A percentile compares a stretch with the other conserved stretches of the same genome.
Evolutionary conservation across 352 stramenopile genomes (phyloP).

Genomic region (Phytophthora chlamydospora): DNA sequence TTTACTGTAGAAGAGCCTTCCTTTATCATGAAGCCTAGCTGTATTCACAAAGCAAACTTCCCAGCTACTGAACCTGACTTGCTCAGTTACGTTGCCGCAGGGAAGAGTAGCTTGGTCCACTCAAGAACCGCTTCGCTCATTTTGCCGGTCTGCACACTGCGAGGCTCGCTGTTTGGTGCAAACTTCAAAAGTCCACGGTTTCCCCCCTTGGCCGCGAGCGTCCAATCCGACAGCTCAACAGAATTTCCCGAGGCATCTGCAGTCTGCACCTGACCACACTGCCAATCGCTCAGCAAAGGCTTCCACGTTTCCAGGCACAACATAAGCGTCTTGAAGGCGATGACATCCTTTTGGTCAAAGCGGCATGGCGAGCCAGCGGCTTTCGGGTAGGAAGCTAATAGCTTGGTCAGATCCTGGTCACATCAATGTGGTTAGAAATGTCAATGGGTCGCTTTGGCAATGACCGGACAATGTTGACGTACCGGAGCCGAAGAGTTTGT

Average conservation of each 20-base stretch:
- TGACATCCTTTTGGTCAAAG: slow-evolving; percentile 52
- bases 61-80: neutral
- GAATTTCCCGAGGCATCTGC: slow-evolving; percentile 8
- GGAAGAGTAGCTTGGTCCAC: slow-evolving; percentile 38
- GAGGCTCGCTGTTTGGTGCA: slow-evolving; percentile 18
- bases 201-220: slow-evolving; percentile 9
- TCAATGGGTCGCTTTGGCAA: neutral
- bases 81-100: slow-evolving; percentile 15
- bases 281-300: slow-evolving; percentile 71
- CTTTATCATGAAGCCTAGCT: neutral
- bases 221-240: slow-evolving; percentile 30
- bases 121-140: slow-evolving; percentile 59
- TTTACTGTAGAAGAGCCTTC: neutral
- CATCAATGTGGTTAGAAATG: slow-evolving; percentile 3
- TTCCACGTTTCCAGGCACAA: slow-evolving; percentile 83
- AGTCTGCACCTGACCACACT: slow-evolving; percentile 51
- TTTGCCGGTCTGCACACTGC: slow-evolving; percentile 29
- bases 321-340: slow-evolving; percentile 80
- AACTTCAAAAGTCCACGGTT: slow-evolving; percentile 18
- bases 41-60: neutral
- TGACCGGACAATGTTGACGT: slow-evolving; percentile 8
- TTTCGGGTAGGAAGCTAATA: slow-evolving; percentile 42
- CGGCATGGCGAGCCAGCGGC: slow-evolving; percentile 5
- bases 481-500: slow-evolving; percentile 8
- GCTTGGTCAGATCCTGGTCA: slow-evolving; percentile 34